These are phyloP conservation scores for Globisporangium cederbergense DNA, from an alignment of 352 stramenopile genomes.

Conservation along the genomic window DNA sequence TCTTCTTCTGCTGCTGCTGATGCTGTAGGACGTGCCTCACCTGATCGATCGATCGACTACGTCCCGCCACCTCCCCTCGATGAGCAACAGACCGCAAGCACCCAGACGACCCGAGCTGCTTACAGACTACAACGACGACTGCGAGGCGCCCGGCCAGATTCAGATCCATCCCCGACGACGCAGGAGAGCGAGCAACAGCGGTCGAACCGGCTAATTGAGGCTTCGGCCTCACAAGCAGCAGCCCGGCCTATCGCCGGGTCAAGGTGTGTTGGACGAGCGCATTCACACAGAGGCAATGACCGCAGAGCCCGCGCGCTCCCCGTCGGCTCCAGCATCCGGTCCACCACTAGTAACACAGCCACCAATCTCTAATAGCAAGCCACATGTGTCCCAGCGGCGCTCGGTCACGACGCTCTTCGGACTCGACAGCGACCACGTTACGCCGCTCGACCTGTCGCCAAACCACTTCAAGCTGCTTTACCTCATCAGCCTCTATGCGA, in stretches of 20 bases:
- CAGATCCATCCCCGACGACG: background rate
- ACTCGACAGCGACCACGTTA: conserved; percentile 1
- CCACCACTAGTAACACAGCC: background rate
- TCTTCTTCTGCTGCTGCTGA: too few relatives aligned
- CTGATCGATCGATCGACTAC: too few relatives aligned
- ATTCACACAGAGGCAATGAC: conserved; percentile 1
- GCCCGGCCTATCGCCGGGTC: too few relatives aligned
- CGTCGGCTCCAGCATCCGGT: background rate
- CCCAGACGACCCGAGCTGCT: background rate
- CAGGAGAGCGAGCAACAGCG: background rate
- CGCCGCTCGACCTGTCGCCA: conserved; percentile 68
- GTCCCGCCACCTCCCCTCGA: background rate
- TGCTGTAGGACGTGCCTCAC: too few relatives aligned
- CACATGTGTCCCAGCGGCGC: background rate
- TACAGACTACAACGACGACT: background rate
- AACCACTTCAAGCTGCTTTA: conserved; percentile 97
- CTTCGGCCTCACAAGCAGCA: too few relatives aligned
- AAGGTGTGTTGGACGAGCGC: background rate
- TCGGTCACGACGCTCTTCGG: background rate
- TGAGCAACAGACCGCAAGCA: background rate
- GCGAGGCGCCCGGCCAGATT: background rate
- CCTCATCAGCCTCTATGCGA: conserved; percentile 93
- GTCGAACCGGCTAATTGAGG: background rate
- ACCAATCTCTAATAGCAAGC: background rate
- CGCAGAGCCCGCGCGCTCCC: background rate